Percentiles rank a stretch among this genome's conserved stretches.
phyloP scores from a whole-genome alignment of 2,329 filamentous ascomycete species.

The Ampelomyces quisqualis region DNA sequence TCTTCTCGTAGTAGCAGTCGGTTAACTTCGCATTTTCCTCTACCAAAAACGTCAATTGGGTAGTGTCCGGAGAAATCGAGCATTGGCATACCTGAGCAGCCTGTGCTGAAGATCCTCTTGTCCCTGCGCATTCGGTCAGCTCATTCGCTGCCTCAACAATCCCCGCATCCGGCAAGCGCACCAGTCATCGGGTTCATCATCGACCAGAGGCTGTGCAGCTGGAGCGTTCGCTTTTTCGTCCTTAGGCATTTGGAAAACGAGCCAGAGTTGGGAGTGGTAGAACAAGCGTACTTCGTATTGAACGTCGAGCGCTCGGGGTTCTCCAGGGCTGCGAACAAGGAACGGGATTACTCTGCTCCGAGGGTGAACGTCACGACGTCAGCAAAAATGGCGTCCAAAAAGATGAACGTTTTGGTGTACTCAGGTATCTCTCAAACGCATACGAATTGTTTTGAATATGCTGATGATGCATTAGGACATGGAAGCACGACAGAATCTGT shows the following conservation, averaged over 20 bases:
- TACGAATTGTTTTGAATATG: neutral
- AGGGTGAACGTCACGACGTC: slow-evolving; percentile 22
- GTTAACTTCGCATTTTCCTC: slow-evolving; percentile 89
- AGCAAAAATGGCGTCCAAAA: slow-evolving; percentile 61
- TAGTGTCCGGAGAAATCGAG: neutral
- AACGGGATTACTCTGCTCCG: slow-evolving; percentile 34
- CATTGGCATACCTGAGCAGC: slow-evolving; percentile 71
- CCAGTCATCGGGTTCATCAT: slow-evolving; percentile 96
- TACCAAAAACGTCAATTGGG: slow-evolving; percentile 42
- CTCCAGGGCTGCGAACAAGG: slow-evolving; percentile 16
- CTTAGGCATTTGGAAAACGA: slow-evolving; percentile 55
- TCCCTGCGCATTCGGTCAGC: slow-evolving; percentile 63
- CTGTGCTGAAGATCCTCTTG: slow-evolving; percentile 95
- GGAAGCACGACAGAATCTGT: slow-evolving; percentile 88
- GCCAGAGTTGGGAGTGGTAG: slow-evolving; percentile 4
- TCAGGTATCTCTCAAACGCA: slow-evolving; percentile 59
- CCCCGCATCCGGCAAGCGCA: slow-evolving; percentile 52
- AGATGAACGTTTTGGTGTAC: slow-evolving; percentile 91
- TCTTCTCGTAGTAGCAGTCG: slow-evolving; percentile 94
- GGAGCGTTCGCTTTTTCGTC: slow-evolving; percentile 49
- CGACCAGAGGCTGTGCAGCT: slow-evolving; percentile 54
- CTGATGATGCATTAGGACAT: slow-evolving; percentile 58
- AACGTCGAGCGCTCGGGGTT: slow-evolving; percentile 1
- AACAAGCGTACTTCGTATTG: neutral
- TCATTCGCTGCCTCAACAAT: slow-evolving; percentile 17